A percentile compares a stretch with the other conserved stretches of the same genome.
phyloP scores from a whole-genome alignment of 768 basidiomycete genomes.

The Pulveroboletus sp. region DNA sequence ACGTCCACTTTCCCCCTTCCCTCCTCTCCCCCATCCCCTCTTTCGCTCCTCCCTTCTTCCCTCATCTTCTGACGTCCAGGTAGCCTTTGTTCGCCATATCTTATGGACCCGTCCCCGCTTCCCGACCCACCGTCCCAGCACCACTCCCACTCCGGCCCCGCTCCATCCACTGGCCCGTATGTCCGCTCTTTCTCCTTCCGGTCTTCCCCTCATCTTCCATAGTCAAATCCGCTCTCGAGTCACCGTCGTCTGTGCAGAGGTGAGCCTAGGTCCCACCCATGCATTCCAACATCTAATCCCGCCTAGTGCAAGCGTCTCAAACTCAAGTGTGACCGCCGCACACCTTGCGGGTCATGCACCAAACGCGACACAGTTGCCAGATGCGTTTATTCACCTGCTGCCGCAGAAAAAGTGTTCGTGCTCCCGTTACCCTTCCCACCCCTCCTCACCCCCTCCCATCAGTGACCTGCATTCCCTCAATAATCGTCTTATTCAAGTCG shows the following conservation, averaged over 20 bases:
- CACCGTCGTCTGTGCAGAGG: slow-evolving; percentile 81
- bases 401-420: slow-evolving; percentile 78
- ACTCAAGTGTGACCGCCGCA: slow-evolving; percentile 76
- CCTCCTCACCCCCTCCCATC: not conserved
- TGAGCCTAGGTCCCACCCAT: slow-evolving; percentile 26
- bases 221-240: slow-evolving; percentile 72
- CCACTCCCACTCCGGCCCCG: slow-evolving; percentile 13
- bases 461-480: slow-evolving; percentile 81
- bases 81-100: not conserved
- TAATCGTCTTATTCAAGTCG: slow-evolving; percentile 70
- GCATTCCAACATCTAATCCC: slow-evolving; percentile 4
- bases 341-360: slow-evolving; percentile 71
- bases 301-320: slow-evolving; percentile 81
- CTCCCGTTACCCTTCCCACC: not conserved
- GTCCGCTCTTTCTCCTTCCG: slow-evolving; percentile 11
- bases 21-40: not conserved
- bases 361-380: slow-evolving; percentile 72
- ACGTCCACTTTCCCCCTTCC: not conserved
- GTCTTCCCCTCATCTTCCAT: slow-evolving; percentile 7
- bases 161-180: slow-evolving; percentile 29
- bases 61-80: not conserved
- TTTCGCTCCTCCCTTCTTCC: not conserved
- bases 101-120: slow-evolving; percentile 18
- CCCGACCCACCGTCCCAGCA: slow-evolving; percentile 17
- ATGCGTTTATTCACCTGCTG: slow-evolving; percentile 76